phyloP scores from a whole-genome alignment of 2,329 filamentous ascomycete genomes.

The Plectosphaerella cucumerina region DNA sequence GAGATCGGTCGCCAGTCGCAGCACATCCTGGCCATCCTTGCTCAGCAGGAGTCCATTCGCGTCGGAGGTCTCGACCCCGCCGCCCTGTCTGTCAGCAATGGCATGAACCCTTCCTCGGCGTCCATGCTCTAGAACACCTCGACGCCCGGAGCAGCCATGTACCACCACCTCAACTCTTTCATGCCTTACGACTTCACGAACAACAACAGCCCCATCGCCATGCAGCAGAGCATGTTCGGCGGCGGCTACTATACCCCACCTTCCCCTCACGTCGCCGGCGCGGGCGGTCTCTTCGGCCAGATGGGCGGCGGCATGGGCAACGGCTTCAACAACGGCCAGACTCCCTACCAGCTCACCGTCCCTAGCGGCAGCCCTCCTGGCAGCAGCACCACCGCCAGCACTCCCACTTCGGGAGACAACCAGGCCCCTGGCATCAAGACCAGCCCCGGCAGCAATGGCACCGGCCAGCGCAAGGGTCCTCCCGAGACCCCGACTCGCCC shows the following conservation, averaged over 20 bases:
- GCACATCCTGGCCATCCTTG: constrained; percentile 42
- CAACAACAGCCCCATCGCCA: neutral
- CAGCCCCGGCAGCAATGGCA: too few relatives aligned
- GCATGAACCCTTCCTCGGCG: constrained; percentile 29
- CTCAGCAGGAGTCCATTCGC: constrained; percentile 39
- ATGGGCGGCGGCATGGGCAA: too few relatives aligned
- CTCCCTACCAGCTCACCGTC: too few relatives aligned
- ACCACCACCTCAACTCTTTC: neutral
- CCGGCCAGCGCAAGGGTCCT: too few relatives aligned
- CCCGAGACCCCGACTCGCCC: too few relatives aligned
- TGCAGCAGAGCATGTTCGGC: too few relatives aligned
- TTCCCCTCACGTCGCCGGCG: neutral
- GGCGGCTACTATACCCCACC: neutral
- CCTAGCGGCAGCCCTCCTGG: too few relatives aligned
- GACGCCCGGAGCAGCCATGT: constrained; percentile 1
- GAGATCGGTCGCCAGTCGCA: constrained; percentile 46
- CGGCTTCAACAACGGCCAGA: too few relatives aligned
- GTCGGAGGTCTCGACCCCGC: constrained; percentile 16
- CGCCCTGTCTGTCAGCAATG: constrained; percentile 25
- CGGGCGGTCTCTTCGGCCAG: too few relatives aligned
- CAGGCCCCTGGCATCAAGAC: too few relatives aligned
- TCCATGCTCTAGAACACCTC: constrained; percentile 31
- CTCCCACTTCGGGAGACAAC: too few relatives aligned
- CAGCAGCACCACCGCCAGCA: too few relatives aligned
- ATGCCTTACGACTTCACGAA: constrained; percentile 1